Conservation (phyloP, 1,139 yeast genomes). For the Suhomyces guaymorum region DNA sequence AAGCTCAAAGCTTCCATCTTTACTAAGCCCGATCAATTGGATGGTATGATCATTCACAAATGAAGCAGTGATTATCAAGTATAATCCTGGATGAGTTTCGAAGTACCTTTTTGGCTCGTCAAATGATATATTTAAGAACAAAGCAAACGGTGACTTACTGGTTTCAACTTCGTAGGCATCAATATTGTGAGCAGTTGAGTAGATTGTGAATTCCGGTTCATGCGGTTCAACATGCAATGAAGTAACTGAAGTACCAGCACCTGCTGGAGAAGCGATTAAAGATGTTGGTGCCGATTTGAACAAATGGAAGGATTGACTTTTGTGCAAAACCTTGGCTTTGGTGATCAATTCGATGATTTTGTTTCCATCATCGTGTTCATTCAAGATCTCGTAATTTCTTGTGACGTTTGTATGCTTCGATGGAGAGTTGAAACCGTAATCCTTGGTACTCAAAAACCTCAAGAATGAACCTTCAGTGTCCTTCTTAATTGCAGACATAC, state of each 20-base stretch:
- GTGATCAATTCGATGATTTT: conserved; percentile 65
- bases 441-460: conserved; percentile 28
- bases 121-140: conserved; percentile 57
- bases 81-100: conserved; percentile 25
- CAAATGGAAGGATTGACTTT: conserved; percentile 82
- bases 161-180: conserved; percentile 59
- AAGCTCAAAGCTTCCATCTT: conserved; percentile 24
- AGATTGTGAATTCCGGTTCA: conserved; percentile 50
- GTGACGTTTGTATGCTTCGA: conserved; percentile 15
- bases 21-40: conserved; percentile 31
- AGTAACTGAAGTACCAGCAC: conserved; percentile 4
- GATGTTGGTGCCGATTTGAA: conserved; percentile 46
- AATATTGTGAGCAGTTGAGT: conserved; percentile 79
- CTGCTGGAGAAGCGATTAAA: conserved; percentile 1
- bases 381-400: conserved; percentile 28
- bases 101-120: conserved; percentile 28
- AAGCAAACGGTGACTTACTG: conserved; percentile 59
- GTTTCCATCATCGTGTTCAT: conserved; percentile 17
- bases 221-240: not conserved
- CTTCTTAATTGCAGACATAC: conserved; percentile 17
- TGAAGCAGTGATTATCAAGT: conserved; percentile 31
- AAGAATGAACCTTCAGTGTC: conserved; percentile 21
- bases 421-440: conserved; percentile 25
- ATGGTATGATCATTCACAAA: conserved; percentile 31
- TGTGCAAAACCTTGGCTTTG: conserved; percentile 77